Conservation (phyloP, 2,329 filamentous ascomycete genomes). For the Arthrobotrys conoides region DNA sequence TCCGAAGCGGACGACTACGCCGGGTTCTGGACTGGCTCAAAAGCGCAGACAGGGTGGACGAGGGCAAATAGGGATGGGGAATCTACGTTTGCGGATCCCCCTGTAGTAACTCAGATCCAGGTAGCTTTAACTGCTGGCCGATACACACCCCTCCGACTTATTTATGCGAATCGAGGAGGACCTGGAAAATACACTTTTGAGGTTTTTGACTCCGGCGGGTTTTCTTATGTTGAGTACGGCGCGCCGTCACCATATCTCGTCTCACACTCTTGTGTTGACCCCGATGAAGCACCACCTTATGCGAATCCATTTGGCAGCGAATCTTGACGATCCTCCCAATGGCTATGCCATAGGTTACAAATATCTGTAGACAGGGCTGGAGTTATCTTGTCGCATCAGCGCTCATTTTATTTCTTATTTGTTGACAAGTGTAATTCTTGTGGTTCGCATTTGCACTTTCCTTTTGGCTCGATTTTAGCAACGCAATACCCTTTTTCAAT, state of each 20-base stretch:
- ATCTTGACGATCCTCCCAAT: slow-evolving; percentile 1
- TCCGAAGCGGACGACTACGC: slow-evolving; percentile 35
- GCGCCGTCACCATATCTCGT: slow-evolving; percentile 23
- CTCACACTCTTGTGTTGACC: slow-evolving; percentile 24
- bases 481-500: too few relatives aligned
- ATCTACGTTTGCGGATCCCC: slow-evolving; percentile 16
- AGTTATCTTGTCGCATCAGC: too few relatives aligned
- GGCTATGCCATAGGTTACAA: too few relatives aligned
- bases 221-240: slow-evolving; percentile 34
- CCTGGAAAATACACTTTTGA: slow-evolving; percentile 38
- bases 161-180: slow-evolving; percentile 38
- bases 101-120: not conserved
- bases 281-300: slow-evolving; percentile 6
- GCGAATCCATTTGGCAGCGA: slow-evolving; percentile 27
- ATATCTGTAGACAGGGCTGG: too few relatives aligned
- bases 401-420: too few relatives aligned
- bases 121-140: slow-evolving; percentile 22
- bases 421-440: too few relatives aligned
- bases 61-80: slow-evolving; percentile 28
- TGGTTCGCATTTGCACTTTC: too few relatives aligned
- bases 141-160: slow-evolving; percentile 32
- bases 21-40: slow-evolving; percentile 29
- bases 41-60: slow-evolving; percentile 27
- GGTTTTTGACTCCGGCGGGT: slow-evolving; percentile 18
- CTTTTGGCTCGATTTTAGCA: too few relatives aligned